These are phyloP conservation scores for Pythium grandisporangium DNA, from an alignment of 352 stramenopile genomes.

Conservation along the genomic window DNA sequence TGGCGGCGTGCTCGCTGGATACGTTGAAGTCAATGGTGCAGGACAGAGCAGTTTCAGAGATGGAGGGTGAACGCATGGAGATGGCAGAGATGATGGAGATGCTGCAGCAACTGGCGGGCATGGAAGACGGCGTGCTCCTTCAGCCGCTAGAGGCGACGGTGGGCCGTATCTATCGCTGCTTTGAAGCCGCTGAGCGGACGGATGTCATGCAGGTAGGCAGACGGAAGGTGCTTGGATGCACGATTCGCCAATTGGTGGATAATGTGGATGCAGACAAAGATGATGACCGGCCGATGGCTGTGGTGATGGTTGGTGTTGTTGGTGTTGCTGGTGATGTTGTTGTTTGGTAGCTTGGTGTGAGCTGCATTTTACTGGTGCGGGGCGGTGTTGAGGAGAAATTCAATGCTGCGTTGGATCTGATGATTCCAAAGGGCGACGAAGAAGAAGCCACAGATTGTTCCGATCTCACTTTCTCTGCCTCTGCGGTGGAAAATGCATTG, in stretches of 20 bases:
- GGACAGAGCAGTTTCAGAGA: too few relatives aligned
- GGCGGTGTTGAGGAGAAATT: conserved; percentile 50
- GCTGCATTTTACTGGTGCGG: conserved; percentile 38
- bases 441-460: not conserved
- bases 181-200: conserved; percentile 38
- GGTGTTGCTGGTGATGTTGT: not conserved
- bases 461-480: too few relatives aligned
- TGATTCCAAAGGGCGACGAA: conserved; percentile 1
- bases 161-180: conserved; percentile 54
- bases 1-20: conserved; percentile 31
- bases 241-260: too few relatives aligned
- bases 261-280: too few relatives aligned
- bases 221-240: too few relatives aligned
- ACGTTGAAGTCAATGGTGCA: conserved; percentile 25
- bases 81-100: conserved; percentile 54
- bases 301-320: not conserved
- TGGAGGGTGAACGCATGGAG: conserved; percentile 20
- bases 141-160: conserved; percentile 55
- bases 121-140: conserved; percentile 50
- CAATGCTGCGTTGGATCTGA: conserved; percentile 38
- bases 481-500: conserved; percentile 16
- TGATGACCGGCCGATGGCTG: too few relatives aligned
- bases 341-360: conserved; percentile 31
- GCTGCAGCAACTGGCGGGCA: conserved; percentile 36
- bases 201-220: conserved; percentile 58